These are phyloP conservation scores for Lenwebbia sp. DNA, from an alignment of 345 rosid species.

Conservation along the genomic window DNA sequence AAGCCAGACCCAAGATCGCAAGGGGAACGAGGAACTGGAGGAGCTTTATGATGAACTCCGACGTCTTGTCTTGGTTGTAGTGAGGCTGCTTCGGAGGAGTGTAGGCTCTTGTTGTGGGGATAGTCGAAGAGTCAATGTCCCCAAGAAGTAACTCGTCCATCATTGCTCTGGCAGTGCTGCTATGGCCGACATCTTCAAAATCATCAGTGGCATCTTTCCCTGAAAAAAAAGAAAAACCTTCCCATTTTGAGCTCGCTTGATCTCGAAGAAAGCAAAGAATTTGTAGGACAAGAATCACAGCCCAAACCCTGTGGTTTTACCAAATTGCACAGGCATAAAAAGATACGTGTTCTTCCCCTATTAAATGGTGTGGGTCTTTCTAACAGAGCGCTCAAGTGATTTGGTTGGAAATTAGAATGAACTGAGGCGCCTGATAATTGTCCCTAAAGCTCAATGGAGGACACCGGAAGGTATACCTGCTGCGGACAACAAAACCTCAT, in stretches of 20 bases:
- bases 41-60: slow-evolving; percentile 67
- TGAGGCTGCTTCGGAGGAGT: slow-evolving; percentile 64
- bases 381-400: neutral
- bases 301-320: neutral
- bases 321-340: neutral
- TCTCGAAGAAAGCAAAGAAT: neutral
- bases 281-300: neutral
- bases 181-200: slow-evolving; percentile 79
- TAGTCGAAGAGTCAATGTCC: slow-evolving; percentile 44
- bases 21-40: slow-evolving; percentile 74
- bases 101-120: slow-evolving; percentile 42
- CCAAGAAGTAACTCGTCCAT: slow-evolving; percentile 61
- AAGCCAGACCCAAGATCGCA: slow-evolving; percentile 68
- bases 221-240: slow-evolving; percentile 1
- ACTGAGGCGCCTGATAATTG: neutral
- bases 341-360: neutral
- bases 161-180: slow-evolving; percentile 54
- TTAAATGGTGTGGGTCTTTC: neutral
- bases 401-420: neutral
- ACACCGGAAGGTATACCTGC: slow-evolving; percentile 19
- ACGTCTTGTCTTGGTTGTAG: slow-evolving; percentile 75
- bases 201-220: slow-evolving; percentile 89
- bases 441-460: neutral
- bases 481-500: slow-evolving; percentile 40
- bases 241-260: neutral